These are phyloP conservation scores for Garcia nutans DNA, from an alignment of 345 rosid genomes.

Conservation along the genomic window DNA sequence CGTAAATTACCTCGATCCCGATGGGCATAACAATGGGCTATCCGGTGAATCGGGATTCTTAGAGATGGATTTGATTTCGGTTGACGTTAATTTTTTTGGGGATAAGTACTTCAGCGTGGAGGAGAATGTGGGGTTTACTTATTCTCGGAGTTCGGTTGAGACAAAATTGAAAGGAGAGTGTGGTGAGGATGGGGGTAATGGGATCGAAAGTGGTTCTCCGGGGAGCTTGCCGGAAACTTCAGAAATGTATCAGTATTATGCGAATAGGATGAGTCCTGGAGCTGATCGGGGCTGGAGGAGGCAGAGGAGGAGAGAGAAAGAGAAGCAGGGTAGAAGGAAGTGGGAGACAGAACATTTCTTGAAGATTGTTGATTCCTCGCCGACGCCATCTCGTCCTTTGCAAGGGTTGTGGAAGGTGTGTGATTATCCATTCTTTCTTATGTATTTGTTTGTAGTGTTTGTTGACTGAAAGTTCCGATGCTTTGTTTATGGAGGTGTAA, in stretches of 20 bases:
- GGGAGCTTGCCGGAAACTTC: conserved; percentile 62
- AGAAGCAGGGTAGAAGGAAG: conserved; percentile 57
- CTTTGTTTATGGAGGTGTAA: neutral
- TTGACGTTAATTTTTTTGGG: conserved; percentile 72
- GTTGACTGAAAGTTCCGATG: neutral
- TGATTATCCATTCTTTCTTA: neutral
- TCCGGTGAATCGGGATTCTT: conserved; percentile 27
- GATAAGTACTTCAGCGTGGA: conserved; percentile 62
- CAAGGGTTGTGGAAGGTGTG: conserved; percentile 94
- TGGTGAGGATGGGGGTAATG: conserved; percentile 40
- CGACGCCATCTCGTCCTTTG: conserved; percentile 62
- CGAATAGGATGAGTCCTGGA: conserved; percentile 67
- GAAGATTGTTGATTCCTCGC: conserved; percentile 65
- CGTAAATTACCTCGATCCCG: conserved; percentile 51
- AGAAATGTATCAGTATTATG: conserved; percentile 74
- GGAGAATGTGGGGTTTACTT: conserved; percentile 40
- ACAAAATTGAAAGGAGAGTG: conserved; percentile 30
- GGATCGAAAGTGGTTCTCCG: conserved; percentile 25
- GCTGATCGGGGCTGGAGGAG: conserved; percentile 58
- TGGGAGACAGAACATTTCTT: conserved; percentile 89
- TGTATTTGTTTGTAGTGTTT: neutral
- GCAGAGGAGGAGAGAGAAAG: conserved; percentile 79
- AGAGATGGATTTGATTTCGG: conserved; percentile 49
- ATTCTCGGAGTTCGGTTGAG: conserved; percentile 42
- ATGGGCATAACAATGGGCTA: conserved; percentile 33